Evolutionary conservation across 352 stramenopile genomes (phyloP).

Genomic region (Phytophthora idaei): DNA sequence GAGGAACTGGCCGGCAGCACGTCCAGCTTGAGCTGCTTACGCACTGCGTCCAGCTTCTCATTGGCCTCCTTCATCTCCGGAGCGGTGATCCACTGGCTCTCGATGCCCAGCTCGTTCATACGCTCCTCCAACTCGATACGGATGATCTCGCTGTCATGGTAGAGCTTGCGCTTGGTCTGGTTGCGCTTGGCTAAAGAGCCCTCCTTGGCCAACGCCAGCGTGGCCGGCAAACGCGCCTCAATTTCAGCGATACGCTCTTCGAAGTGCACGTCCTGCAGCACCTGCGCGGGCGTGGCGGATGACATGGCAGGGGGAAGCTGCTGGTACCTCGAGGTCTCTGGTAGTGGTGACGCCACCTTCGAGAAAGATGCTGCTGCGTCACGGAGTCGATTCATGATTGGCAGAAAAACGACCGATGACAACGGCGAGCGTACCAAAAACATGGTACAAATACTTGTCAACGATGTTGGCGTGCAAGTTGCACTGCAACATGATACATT

Average conservation of each 20-base stretch:
- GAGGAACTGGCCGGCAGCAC: slow-evolving; percentile 48
- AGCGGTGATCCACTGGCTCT: slow-evolving; percentile 57
- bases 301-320: slow-evolving; percentile 21
- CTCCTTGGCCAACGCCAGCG: slow-evolving; percentile 46
- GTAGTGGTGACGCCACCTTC: slow-evolving; percentile 2
- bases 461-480: neutral
- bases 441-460: slow-evolving; percentile 8
- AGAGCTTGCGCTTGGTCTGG: slow-evolving; percentile 68
- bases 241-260: slow-evolving; percentile 60
- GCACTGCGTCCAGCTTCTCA: slow-evolving; percentile 63
- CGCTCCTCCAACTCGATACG: slow-evolving; percentile 82
- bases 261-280: slow-evolving; percentile 66
- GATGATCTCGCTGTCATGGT: slow-evolving; percentile 74
- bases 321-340: slow-evolving; percentile 7
- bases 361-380: slow-evolving; percentile 14
- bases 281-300: slow-evolving; percentile 46
- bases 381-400: slow-evolving; percentile 16
- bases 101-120: slow-evolving; percentile 69
- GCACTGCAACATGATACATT: neutral
- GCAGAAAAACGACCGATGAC: slow-evolving; percentile 15
- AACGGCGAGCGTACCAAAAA: slow-evolving; percentile 5
- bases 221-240: slow-evolving; percentile 49
- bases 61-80: slow-evolving; percentile 57
- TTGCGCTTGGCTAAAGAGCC: slow-evolving; percentile 74
- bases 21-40: slow-evolving; percentile 69